These are phyloP conservation scores for Venustampulla echinocandica DNA, from an alignment of 495 filamentous ascomycete species.

Conservation along the genomic window DNA sequence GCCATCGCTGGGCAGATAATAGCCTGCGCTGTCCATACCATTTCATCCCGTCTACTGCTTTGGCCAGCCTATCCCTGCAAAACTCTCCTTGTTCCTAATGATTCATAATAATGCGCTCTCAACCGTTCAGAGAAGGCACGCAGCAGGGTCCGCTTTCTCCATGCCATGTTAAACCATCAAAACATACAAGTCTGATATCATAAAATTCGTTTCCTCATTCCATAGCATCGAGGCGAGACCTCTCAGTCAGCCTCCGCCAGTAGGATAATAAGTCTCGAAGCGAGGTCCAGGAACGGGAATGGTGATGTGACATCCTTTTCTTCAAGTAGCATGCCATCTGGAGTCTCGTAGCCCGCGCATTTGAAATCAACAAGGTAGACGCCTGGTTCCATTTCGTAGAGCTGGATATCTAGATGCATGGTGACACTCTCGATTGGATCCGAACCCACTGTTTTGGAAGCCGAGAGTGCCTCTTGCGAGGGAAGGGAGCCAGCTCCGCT, in stretches of 20 bases:
- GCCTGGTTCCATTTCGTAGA: constrained; percentile 88
- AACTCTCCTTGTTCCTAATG: no score
- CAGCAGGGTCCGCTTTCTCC: no score
- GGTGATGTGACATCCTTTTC: constrained; percentile 70
- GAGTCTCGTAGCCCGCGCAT: constrained; percentile 91
- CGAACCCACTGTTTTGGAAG: constrained; percentile 11
- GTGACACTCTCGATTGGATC: constrained; percentile 51
- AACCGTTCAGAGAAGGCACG: no score
- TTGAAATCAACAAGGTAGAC: constrained; percentile 98
- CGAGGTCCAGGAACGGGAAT: constrained; percentile 72
- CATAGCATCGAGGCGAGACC: no score
- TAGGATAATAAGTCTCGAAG: constrained; percentile 64
- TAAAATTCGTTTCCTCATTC: no score
- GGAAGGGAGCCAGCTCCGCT: constrained; percentile 26
- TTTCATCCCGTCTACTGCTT: no score
- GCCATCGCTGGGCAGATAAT: no score
- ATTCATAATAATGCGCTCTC: no score
- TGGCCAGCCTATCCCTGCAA: no score
- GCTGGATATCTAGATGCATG: constrained; percentile 91
- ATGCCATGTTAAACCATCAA: no score
- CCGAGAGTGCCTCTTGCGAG: constrained; percentile 11
- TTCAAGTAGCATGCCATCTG: constrained; percentile 45
- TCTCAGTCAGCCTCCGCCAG: constrained; percentile 58
- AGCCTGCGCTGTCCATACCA: no score
- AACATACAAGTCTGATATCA: no score